Conservation (phyloP, 2,329 filamentous ascomycete genomes). For the Bimuria novae-zelandiae region DNA sequence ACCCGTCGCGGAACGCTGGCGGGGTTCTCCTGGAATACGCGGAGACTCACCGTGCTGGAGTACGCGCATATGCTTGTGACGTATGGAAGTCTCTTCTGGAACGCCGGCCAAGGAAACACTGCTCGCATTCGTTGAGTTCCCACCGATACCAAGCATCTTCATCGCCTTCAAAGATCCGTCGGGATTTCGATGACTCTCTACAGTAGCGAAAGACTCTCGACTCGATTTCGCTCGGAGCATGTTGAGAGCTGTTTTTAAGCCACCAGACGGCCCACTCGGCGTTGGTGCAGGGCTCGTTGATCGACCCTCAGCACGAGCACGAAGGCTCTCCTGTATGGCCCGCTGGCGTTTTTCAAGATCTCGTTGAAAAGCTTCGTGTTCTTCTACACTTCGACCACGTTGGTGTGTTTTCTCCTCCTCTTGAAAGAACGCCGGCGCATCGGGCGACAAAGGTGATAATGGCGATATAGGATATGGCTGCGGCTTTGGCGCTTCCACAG, state of each 20-base stretch:
- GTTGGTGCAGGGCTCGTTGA: constrained; percentile 45
- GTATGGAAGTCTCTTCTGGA: constrained; percentile 32
- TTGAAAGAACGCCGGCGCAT: constrained; percentile 50
- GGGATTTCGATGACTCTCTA: constrained; percentile 33
- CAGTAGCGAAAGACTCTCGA: constrained; percentile 64
- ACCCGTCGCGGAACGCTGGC: constrained; percentile 42
- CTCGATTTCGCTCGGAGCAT: constrained; percentile 71
- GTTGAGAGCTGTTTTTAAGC: constrained; percentile 62
- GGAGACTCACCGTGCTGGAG: constrained; percentile 41
- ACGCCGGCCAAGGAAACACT: constrained; percentile 41
- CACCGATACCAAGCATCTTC: constrained; percentile 65
- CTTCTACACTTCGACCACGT: constrained; percentile 57
- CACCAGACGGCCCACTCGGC: constrained; percentile 29
- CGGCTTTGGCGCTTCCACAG: constrained; percentile 33
- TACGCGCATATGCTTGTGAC: constrained; percentile 38
- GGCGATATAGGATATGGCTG: constrained; percentile 11
- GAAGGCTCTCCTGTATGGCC: constrained; percentile 74
- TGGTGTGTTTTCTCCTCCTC: constrained; percentile 54
- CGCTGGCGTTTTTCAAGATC: constrained; percentile 73
- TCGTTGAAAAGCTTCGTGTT: constrained; percentile 72
- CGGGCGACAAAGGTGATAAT: constrained; percentile 18
- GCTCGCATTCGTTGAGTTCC: constrained; percentile 43
- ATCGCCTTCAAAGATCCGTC: constrained; percentile 59
- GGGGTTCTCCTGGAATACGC: constrained; percentile 35
- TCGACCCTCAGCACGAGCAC: constrained; percentile 63